These are phyloP conservation scores for Sporothrix inflata DNA, from an alignment of 2,329 filamentous ascomycete species.

Conservation along the genomic window DNA sequence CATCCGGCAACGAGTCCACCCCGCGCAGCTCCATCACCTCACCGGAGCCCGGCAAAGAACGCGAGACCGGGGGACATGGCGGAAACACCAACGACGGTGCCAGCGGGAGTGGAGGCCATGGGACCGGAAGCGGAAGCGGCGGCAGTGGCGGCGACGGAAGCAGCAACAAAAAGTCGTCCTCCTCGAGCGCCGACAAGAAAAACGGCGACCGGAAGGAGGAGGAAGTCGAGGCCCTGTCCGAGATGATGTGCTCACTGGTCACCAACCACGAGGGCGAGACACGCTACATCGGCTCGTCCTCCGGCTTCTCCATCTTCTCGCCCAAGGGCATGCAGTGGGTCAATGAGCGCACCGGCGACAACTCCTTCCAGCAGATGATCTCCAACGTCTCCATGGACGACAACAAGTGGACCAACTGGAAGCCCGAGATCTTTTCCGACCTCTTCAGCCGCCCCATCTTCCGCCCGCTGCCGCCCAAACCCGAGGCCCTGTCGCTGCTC, in stretches of 20 bases:
- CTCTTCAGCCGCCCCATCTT: constrained; percentile 86
- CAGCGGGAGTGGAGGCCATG: neutral
- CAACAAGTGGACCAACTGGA: constrained; percentile 97
- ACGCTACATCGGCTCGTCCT: constrained; percentile 94
- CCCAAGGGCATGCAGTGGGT: constrained; percentile 99
- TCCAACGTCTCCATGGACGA: constrained; percentile 87
- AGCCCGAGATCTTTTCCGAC: constrained; percentile 94
- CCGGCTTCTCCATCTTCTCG: constrained; percentile 97
- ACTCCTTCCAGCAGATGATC: constrained; percentile 93
- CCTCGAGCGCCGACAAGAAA: constrained; percentile 43
- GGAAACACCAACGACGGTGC: neutral
- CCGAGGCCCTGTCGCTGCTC: constrained; percentile 84
- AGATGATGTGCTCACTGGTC: constrained; percentile 98
- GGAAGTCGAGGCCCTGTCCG: constrained; percentile 85
- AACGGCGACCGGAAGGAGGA: constrained; percentile 59
- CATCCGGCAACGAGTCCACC: constrained; percentile 50
- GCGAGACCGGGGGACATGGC: constrained; percentile 35
- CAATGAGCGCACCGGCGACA: constrained; percentile 95
- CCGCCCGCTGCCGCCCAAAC: constrained; percentile 78
- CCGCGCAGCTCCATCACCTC: constrained; percentile 60
- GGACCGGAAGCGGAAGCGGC: neutral
- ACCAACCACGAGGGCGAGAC: constrained; percentile 95
- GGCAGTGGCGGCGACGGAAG: neutral
- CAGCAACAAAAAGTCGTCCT: constrained; percentile 28
- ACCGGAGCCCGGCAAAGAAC: constrained; percentile 47